Evolutionary conservation across 169 alveolate species (phyloP).

Genomic region (Eimeria tenella): DNA sequence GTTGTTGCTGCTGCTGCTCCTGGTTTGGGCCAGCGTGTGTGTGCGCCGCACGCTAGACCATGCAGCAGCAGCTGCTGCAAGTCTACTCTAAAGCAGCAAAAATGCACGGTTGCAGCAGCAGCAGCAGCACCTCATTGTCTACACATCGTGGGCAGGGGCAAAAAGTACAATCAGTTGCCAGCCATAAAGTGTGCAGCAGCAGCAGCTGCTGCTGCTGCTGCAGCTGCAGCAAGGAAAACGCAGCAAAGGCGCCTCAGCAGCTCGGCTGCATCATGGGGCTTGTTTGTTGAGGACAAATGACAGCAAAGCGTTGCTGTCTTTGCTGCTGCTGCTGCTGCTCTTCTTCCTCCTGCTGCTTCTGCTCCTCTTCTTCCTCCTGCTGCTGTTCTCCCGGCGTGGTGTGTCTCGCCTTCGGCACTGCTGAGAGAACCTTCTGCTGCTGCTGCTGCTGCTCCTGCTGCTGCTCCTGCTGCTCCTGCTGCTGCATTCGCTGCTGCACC

Average conservation of each 20-base stretch:
- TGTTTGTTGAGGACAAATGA: too few relatives aligned
- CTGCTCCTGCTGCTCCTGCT: too few relatives aligned
- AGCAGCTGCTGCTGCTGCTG: constrained; percentile 62
- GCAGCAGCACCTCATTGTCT: constrained; percentile 42
- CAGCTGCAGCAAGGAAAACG: constrained; percentile 41
- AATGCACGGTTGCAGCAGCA: background rate
- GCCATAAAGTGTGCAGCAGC: too few relatives aligned
- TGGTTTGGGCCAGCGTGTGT: background rate
- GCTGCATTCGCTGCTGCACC: too few relatives aligned
- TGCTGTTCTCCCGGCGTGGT: too few relatives aligned
- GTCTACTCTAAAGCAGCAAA: too few relatives aligned
- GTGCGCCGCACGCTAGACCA: background rate
- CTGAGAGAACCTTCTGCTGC: too few relatives aligned
- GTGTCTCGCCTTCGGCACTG: too few relatives aligned
- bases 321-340: constrained; percentile 53
- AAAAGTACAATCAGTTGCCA: too few relatives aligned
- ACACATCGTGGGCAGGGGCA: constrained; percentile 4
- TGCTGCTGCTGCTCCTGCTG: too few relatives aligned
- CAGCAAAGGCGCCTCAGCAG: constrained; percentile 23
- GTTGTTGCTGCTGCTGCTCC: constrained; percentile 35
- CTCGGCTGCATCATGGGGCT: too few relatives aligned
- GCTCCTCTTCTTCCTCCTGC: background rate
- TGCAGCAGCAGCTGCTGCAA: constrained; percentile 10
- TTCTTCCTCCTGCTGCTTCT: background rate
- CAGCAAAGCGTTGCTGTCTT: constrained; percentile 32